Percentiles rank a stretch among this genome's conserved stretches.
phyloP scores from a whole-genome alignment of 139 green algal genomes.

The Coccomyxa sp. region DNA sequence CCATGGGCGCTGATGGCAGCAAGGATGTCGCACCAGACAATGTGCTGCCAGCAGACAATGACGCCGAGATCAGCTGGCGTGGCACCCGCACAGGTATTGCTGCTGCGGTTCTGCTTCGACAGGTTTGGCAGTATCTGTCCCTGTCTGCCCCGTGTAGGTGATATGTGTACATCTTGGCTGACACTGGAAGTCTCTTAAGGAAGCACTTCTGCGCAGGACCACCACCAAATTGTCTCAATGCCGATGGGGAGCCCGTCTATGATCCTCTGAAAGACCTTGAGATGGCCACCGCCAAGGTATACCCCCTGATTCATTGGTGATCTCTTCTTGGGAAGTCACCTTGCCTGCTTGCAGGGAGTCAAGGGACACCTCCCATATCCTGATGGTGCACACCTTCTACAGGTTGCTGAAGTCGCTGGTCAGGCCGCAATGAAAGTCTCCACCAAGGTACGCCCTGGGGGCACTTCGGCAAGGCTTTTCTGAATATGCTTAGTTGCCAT shows the following conservation, averaged over 20 bases:
- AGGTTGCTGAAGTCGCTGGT: neutral
- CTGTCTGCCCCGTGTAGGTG: too few relatives aligned
- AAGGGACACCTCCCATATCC: too few relatives aligned
- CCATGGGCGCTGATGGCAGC: too few relatives aligned
- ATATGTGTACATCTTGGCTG: too few relatives aligned
- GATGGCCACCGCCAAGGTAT: neutral
- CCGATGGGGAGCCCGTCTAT: neutral
- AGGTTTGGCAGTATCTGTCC: too few relatives aligned
- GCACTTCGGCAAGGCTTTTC: neutral
- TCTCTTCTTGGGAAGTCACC: too few relatives aligned
- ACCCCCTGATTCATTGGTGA: too few relatives aligned
- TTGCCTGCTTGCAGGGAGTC: too few relatives aligned
- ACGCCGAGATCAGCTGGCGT: neutral
- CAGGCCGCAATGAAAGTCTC: neutral
- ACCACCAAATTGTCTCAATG: neutral
- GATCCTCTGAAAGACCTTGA: neutral
- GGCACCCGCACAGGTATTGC: neutral
- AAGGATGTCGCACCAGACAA: neutral
- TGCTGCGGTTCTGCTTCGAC: too few relatives aligned
- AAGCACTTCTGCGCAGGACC: neutral
- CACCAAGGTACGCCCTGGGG: neutral
- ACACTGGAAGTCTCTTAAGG: too few relatives aligned
- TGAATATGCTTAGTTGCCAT: too few relatives aligned
- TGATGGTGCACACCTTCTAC: too few relatives aligned
- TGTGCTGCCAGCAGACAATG: neutral